Base-by-base conservation (phyloP, 345 rosid species). In the Citrus trifoliata region DNA sequence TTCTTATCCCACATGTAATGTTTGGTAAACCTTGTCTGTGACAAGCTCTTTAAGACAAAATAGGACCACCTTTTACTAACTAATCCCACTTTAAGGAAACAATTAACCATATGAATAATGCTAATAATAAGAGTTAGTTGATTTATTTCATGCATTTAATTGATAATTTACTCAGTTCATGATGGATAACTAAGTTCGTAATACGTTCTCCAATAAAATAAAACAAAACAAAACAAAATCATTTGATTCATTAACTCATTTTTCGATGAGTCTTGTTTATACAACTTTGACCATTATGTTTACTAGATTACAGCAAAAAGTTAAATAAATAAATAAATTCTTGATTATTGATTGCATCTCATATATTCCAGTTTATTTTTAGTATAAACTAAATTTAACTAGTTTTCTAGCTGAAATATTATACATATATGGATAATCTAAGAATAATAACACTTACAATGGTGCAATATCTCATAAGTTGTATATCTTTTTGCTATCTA, bases 1-100 rank as follows among this genome's bases (percentile, higher is more conserved):
- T 30, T 22, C 61, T 64, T 22, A 65, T 65, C 71, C 30, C 78
- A 75, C 78, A 64, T 65, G 78, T 51, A 13, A 64, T 64, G 78
- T 75, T 21, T 24, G 27, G 22, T 67, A 5, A 53, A 53, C 22
- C 21, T 51, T 70, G 4, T 25, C 25, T 60, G 24, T 16, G 1
- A 19, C 25, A 46, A 75, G 27, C 69, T 51, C 51, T 62, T 25
- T 1, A 46, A 63, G 60, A 63, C 48, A 63, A 64, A 48, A 19
- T 18, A 21, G 42, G 69, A 63, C 78, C 62, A 13, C 46, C 78
- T 48, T 63, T 32, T 18, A 53, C 22, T 53, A 22, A 32, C 33
- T 58, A 12, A 71, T 21, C 28, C 63, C 63, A 55, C 63, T 71
- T 71, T 51, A 71, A 71, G 62, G 74, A 53, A 71, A 71, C 74